Percentiles rank a stretch among this genome's conserved stretches.
Conservation (phyloP, 2,329 filamentous ascomycete species). For the Pyrenochaeta sp. region DNA sequence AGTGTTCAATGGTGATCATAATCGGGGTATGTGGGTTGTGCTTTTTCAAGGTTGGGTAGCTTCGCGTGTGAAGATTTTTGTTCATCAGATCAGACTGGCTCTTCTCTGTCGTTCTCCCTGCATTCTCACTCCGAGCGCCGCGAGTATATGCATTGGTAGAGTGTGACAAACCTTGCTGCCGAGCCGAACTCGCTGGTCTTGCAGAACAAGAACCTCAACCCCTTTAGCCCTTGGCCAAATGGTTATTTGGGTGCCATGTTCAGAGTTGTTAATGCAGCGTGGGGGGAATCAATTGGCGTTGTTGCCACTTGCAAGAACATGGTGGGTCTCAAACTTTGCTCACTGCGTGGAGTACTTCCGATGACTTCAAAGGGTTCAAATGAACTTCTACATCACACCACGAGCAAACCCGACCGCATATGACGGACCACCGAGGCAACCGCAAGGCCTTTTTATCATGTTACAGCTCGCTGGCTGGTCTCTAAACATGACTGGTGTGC, state of each 20-base stretch:
- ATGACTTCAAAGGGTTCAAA: too few species aligned
- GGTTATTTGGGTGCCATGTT: slow-evolving; percentile 91
- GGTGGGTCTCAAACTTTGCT: too few species aligned
- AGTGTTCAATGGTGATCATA: too few species aligned
- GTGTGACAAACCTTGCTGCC: slow-evolving; percentile 74
- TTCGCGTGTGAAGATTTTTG: slow-evolving; percentile 87
- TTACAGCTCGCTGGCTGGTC: too few species aligned
- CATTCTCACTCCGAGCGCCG: neutral
- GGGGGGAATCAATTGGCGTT: neutral
- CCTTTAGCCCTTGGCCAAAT: slow-evolving; percentile 87
- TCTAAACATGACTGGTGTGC: too few species aligned
- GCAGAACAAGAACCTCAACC: slow-evolving; percentile 97
- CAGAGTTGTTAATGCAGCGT: neutral
- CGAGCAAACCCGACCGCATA: too few species aligned
- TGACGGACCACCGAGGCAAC: too few species aligned
- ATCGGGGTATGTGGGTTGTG: slow-evolving; percentile 95
- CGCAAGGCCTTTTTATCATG: too few species aligned
- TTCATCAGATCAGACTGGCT: slow-evolving; percentile 6
- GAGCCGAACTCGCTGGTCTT: slow-evolving; percentile 92
- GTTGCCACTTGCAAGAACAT: too few species aligned
- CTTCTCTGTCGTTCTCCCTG: neutral
- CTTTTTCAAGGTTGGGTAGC: slow-evolving; percentile 99
- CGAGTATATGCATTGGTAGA: slow-evolving; percentile 1
- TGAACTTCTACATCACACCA: too few species aligned
- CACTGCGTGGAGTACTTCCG: neutral